These are phyloP conservation scores for Plantago elongata DNA, from an alignment of 257 asterid genomes.

Conservation along the genomic window DNA sequence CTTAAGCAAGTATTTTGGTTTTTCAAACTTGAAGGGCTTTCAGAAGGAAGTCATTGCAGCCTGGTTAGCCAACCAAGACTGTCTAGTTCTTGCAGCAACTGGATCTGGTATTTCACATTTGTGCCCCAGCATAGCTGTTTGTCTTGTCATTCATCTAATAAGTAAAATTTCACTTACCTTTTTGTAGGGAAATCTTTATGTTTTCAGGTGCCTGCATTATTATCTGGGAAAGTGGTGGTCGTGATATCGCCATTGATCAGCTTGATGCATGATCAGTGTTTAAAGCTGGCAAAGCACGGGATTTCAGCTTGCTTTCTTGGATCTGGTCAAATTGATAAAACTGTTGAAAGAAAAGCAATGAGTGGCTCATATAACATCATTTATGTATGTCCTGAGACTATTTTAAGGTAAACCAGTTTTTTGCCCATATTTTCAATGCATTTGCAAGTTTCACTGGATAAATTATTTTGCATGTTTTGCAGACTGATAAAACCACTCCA, in stretches of 20 bases:
- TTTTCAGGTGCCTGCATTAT: slow-evolving; percentile 69
- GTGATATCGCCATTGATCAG: slow-evolving; percentile 82
- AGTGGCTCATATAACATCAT: slow-evolving; percentile 52
- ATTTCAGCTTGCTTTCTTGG: slow-evolving; percentile 85
- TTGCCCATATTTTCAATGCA: slow-evolving; percentile 8
- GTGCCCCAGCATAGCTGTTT: background rate
- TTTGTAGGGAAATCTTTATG: slow-evolving; percentile 71
- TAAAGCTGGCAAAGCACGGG: slow-evolving; percentile 66
- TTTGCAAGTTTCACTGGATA: slow-evolving; percentile 11
- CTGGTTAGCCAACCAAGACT: slow-evolving; percentile 55
- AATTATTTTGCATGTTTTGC: slow-evolving; percentile 22
- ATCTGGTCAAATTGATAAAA: slow-evolving; percentile 73
- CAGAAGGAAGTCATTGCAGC: slow-evolving; percentile 68
- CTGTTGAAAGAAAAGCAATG: slow-evolving; percentile 72
- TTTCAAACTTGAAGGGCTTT: slow-evolving; percentile 51
- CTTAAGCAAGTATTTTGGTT: slow-evolving; percentile 49
- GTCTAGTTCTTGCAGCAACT: slow-evolving; percentile 34
- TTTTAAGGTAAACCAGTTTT: slow-evolving; percentile 41
- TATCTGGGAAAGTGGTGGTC: slow-evolving; percentile 69
- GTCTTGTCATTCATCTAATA: slow-evolving; percentile 6
- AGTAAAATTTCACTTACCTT: slow-evolving; percentile 15
- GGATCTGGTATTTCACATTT: no score
- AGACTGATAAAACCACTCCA: slow-evolving; percentile 58
- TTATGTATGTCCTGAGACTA: slow-evolving; percentile 82
- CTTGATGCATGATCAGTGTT: slow-evolving; percentile 87